A percentile compares a stretch with the other conserved stretches of the same genome.
phyloP scores from a whole-genome alignment of 164 flowering plant species.

The Magnolia officinalis region DNA sequence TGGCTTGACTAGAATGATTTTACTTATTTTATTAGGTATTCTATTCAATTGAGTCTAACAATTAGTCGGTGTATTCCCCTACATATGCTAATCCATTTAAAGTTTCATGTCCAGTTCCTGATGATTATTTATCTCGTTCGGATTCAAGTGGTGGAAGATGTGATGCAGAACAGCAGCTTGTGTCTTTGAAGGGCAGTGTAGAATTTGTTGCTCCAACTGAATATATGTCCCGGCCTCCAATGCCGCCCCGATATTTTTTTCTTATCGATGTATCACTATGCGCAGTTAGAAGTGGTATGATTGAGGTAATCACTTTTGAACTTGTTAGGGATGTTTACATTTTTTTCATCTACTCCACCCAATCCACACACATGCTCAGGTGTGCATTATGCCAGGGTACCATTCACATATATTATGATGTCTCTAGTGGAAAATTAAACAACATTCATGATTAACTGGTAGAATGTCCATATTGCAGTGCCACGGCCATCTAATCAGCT shows the following conservation, averaged over 20 bases:
- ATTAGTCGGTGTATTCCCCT: background rate
- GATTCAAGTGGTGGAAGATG: conserved; percentile 83
- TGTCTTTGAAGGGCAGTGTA: conserved; percentile 86
- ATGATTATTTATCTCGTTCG: conserved; percentile 76
- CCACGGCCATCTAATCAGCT: conserved; percentile 29
- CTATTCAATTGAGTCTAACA: too few species aligned
- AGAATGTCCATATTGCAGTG: conserved; percentile 14
- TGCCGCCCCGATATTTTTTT: conserved; percentile 96
- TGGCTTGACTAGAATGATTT: too few species aligned
- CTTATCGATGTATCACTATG: conserved; percentile 89
- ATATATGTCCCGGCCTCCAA: conserved; percentile 98
- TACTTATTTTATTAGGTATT: too few species aligned
- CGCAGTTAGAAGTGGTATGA: conserved; percentile 93
- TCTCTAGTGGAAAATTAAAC: too few species aligned
- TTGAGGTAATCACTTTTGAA: conserved; percentile 62
- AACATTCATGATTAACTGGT: background rate
- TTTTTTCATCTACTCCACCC: background rate
- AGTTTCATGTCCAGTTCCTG: conserved; percentile 57
- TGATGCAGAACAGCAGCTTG: conserved; percentile 85
- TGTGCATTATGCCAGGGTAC: too few species aligned
- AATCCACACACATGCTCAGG: too few species aligned
- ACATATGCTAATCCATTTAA: conserved; percentile 12
- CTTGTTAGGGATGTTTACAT: background rate
- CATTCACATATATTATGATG: too few species aligned
- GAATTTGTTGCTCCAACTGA: conserved; percentile 98